These are phyloP conservation scores for Debaryomyces robertsiae DNA, from an alignment of 1,139 yeast genomes.

Conservation along the genomic window DNA sequence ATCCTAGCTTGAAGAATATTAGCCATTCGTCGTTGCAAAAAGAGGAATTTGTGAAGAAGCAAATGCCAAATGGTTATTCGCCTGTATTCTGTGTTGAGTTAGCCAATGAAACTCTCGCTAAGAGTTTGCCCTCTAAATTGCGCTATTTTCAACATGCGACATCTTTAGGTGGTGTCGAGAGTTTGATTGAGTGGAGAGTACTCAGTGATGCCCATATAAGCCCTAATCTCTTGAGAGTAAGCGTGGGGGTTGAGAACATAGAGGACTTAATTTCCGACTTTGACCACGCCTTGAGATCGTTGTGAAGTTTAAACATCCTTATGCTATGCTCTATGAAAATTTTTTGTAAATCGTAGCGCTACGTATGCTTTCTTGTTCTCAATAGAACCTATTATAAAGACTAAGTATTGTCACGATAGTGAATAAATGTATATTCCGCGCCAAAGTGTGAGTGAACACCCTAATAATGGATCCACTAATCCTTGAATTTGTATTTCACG, in stretches of 20 bases:
- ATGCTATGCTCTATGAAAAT: no score
- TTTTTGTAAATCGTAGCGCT: no score
- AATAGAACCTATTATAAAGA: no score
- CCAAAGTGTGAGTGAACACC: no score
- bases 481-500: no score
- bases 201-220: slow-evolving; percentile 63
- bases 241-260: slow-evolving; percentile 76
- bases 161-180: slow-evolving; percentile 91
- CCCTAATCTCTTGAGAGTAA: slow-evolving; percentile 64
- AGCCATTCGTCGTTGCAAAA: slow-evolving; percentile 77
- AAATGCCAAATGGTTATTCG: slow-evolving; percentile 64
- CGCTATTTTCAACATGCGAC: slow-evolving; percentile 86
- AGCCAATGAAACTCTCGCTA: slow-evolving; percentile 56
- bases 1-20: slow-evolving; percentile 53
- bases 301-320: no score
- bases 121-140: slow-evolving; percentile 62
- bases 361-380: no score
- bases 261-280: slow-evolving; percentile 75
- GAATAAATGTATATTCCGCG: no score
- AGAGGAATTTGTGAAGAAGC: slow-evolving; percentile 62
- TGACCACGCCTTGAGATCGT: slow-evolving; percentile 16
- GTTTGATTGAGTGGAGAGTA: slow-evolving; percentile 89
- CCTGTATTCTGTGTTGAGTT: slow-evolving; percentile 78
- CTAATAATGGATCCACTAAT: no score
- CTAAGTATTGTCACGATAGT: no score